Evolutionary conservation across 2,329 filamentous ascomycete genomes (phyloP).

Genomic region (Phialophora macrospora): DNA sequence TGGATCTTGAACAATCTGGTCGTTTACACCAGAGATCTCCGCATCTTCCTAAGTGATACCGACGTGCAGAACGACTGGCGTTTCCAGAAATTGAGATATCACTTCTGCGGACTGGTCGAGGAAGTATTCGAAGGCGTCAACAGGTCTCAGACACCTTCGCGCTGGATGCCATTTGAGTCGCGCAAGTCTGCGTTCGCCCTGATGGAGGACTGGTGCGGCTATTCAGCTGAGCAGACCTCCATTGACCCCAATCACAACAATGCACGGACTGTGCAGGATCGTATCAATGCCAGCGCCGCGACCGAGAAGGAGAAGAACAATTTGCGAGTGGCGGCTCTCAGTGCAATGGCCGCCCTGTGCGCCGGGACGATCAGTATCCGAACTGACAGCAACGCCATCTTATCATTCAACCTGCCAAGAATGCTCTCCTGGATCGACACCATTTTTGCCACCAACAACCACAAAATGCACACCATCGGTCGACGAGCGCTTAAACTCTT

Average conservation of each 20-base stretch:
- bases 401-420: constrained; percentile 88
- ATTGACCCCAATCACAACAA: constrained; percentile 73
- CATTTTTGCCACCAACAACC: constrained; percentile 90
- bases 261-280: constrained; percentile 56
- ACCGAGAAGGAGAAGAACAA: constrained; percentile 98
- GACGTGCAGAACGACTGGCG: constrained; percentile 95
- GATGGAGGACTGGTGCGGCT: constrained; percentile 99
- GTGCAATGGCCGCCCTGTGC: constrained; percentile 93
- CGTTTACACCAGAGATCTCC: constrained; percentile 86
- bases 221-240: constrained; percentile 86
- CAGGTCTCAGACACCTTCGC: constrained; percentile 77
- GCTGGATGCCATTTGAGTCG: constrained; percentile 98
- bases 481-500: constrained; percentile 86
- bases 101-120: constrained; percentile 94
- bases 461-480: constrained; percentile 89
- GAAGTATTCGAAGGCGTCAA: constrained; percentile 92
- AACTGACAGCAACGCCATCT: constrained; percentile 81
- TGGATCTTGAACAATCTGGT: constrained; percentile 90
- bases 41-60: constrained; percentile 91
- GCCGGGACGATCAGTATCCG: constrained; percentile 78
- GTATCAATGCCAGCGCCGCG: constrained; percentile 79
- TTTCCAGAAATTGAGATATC: constrained; percentile 86
- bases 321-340: constrained; percentile 84
- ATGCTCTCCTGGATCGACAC: constrained; percentile 96
- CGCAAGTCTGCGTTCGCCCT: constrained; percentile 92